These are phyloP conservation scores for Neopestalotiopsis rosae DNA, from an alignment of 2,329 filamentous ascomycete genomes.

Conservation along the genomic window DNA sequence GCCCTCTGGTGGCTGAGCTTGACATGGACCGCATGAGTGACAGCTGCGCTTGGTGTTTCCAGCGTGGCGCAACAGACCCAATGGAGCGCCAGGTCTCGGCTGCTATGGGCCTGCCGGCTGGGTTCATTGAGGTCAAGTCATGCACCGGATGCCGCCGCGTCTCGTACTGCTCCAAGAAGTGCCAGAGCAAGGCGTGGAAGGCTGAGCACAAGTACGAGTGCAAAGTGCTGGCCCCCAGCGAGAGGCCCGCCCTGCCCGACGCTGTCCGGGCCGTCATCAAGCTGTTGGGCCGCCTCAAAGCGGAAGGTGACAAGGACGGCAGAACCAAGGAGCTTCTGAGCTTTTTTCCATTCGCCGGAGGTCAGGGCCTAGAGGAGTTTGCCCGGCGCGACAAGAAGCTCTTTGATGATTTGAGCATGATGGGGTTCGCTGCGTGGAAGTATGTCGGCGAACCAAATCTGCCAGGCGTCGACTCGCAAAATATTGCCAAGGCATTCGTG, in stretches of 20 bases:
- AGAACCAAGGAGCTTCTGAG: conserved; percentile 25
- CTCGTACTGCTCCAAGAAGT: conserved; percentile 34
- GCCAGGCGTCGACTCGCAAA: conserved; percentile 22
- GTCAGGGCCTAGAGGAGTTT: conserved; percentile 23
- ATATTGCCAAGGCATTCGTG: conserved; percentile 25
- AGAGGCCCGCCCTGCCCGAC: conserved; percentile 26
- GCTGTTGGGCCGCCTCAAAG: conserved; percentile 31
- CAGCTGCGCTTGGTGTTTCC: conserved; percentile 35
- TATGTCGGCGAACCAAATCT: conserved; percentile 28
- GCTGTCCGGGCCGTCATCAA: conserved; percentile 31
- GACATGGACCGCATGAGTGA: conserved; percentile 29
- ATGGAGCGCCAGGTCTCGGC: conserved; percentile 24
- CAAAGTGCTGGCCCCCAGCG: conserved; percentile 30
- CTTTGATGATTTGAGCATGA: conserved; percentile 27
- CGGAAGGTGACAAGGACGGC: conserved; percentile 23
- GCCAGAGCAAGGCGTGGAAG: conserved; percentile 35
- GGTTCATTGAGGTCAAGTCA: conserved; percentile 29
- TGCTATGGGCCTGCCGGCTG: conserved; percentile 32
- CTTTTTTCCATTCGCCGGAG: conserved; percentile 26
- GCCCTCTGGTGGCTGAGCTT: conserved; percentile 32
- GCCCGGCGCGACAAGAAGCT: conserved; percentile 25
- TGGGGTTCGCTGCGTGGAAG: conserved; percentile 28
- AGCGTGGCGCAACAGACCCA: conserved; percentile 29
- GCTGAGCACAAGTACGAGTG: conserved; percentile 36
- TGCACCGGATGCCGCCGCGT: conserved; percentile 31